Percentiles rank a stretch among this genome's conserved stretches.
Conservation (phyloP, 2,329 filamentous ascomycete species). For the Malbranchea zuffiana region DNA sequence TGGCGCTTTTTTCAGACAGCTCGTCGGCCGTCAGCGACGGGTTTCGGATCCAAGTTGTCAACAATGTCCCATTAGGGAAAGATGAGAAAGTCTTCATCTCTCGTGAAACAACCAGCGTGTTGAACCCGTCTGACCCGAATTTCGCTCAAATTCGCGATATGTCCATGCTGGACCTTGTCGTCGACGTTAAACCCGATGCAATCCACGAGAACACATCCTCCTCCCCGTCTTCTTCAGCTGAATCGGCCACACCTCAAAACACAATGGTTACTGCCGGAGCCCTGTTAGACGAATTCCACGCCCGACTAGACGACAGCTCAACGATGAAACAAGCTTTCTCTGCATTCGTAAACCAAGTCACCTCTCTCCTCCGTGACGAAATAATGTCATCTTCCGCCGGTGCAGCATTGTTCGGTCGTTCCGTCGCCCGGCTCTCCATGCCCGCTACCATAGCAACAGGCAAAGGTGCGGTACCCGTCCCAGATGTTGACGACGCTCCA, state of each 20-base stretch:
- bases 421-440: conserved; percentile 31
- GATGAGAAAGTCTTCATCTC: conserved; percentile 80
- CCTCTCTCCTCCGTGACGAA: conserved; percentile 39
- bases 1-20: conserved; percentile 22
- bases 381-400: conserved; percentile 24
- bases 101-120: conserved; percentile 60
- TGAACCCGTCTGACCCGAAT: conserved; percentile 58
- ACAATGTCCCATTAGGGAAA: conserved; percentile 67
- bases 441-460: conserved; percentile 43
- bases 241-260: conserved; percentile 16
- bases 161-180: conserved; percentile 60
- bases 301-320: conserved; percentile 23
- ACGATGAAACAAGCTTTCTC: conserved; percentile 34
- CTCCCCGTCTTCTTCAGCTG: conserved; percentile 20
- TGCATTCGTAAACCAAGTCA: conserved; percentile 41
- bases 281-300: conserved; percentile 19
- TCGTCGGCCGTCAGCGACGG: conserved; percentile 21
- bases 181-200: conserved; percentile 43
- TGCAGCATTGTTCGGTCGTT: conserved; percentile 22
- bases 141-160: conserved; percentile 69
- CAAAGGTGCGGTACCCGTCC: conserved; percentile 54
- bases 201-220: conserved; percentile 17
- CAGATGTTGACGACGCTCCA: conserved; percentile 50
- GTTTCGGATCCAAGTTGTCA: conserved; percentile 61
- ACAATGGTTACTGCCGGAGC: conserved; percentile 16